A percentile compares a stretch with the other conserved stretches of the same genome.
These are phyloP conservation scores for Niveomyces coronatus DNA, from an alignment of 2,329 filamentous ascomycete species.

Conservation along the genomic window DNA sequence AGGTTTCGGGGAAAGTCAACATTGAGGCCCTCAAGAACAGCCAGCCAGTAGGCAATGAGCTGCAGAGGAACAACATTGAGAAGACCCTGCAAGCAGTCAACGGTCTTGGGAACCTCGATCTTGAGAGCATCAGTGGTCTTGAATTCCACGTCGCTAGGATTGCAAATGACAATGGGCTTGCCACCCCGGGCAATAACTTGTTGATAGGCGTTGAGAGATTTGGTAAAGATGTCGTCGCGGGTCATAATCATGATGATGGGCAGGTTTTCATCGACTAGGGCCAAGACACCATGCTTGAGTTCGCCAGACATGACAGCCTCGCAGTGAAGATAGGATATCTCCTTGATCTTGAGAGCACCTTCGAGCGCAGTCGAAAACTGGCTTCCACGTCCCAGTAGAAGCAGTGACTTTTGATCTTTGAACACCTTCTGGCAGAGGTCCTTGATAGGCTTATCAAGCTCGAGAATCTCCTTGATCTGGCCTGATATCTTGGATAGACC, in stretches of 20 bases:
- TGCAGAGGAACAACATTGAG: conserved; percentile 97
- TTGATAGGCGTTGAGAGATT: conserved; percentile 99
- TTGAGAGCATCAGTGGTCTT: conserved; percentile 79
- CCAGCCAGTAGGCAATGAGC: conserved; percentile 98
- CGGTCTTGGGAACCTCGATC: conserved; percentile 94
- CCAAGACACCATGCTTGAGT: conserved; percentile 96
- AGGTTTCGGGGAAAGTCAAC: conserved; percentile 98
- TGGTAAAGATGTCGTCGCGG: conserved; percentile 89
- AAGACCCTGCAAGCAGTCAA: conserved; percentile 90
- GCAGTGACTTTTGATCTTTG: conserved; percentile 93
- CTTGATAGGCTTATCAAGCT: conserved; percentile 91
- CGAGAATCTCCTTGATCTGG: conserved; percentile 86
- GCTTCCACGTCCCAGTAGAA: conserved; percentile 87
- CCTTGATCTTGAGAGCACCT: conserved; percentile 98
- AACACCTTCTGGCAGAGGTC: conserved; percentile 82
- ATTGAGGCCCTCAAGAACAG: conserved; percentile 89
- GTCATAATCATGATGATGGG: conserved; percentile 99
- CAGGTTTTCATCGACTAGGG: conserved; percentile 93
- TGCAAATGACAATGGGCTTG: conserved; percentile 98
- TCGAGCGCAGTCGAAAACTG: conserved; percentile 97
- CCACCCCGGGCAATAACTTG: conserved; percentile 95
- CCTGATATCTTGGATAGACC: conserved; percentile 77
- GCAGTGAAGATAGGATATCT: conserved; percentile 98
- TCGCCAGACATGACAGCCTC: conserved; percentile 99
- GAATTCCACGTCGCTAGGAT: conserved; percentile 82